Percentiles rank a stretch among this genome's conserved stretches.
Evolutionary conservation across 2,329 filamentous ascomycete genomes (phyloP).

Genomic region (Juglanconis oblonga): DNA sequence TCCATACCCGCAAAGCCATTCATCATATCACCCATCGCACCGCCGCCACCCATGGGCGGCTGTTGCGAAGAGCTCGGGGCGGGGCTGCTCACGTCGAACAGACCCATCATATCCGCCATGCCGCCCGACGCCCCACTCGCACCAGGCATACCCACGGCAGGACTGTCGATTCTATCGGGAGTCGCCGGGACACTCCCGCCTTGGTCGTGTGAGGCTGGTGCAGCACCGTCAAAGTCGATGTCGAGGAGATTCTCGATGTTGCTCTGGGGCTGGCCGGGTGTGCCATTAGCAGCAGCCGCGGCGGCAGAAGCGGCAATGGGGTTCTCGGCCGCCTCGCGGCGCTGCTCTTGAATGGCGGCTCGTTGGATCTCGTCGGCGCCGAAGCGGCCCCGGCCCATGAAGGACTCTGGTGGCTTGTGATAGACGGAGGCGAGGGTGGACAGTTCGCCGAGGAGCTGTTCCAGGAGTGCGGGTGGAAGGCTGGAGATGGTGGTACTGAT

Average conservation of each 20-base stretch:
- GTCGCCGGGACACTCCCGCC: conserved; percentile 50
- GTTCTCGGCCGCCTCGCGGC: conserved; percentile 88
- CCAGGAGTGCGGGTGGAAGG: conserved; percentile 76
- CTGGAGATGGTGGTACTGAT: conserved; percentile 94
- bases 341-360: conserved; percentile 94
- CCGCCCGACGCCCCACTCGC: conserved; percentile 41
- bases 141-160: conserved; percentile 34
- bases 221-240: conserved; percentile 64
- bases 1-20: conserved; percentile 83
- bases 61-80: conserved; percentile 37
- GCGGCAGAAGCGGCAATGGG: conserved; percentile 84
- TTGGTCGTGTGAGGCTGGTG: conserved; percentile 77
- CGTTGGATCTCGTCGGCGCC: conserved; percentile 92
- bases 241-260: conserved; percentile 95
- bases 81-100: conserved; percentile 58
- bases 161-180: conserved; percentile 67
- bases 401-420: conserved; percentile 97
- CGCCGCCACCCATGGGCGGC: conserved; percentile 20
- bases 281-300: conserved; percentile 61
- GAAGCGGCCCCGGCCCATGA: conserved; percentile 90
- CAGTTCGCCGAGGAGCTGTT: conserved; percentile 85
- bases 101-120: conserved; percentile 64
- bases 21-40: conserved; percentile 77
- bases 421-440: conserved; percentile 96
- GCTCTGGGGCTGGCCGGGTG: conserved; percentile 55